Conservation (phyloP, 1,284 basidiomycete genomes). For the Fomitopsis betulina region DNA sequence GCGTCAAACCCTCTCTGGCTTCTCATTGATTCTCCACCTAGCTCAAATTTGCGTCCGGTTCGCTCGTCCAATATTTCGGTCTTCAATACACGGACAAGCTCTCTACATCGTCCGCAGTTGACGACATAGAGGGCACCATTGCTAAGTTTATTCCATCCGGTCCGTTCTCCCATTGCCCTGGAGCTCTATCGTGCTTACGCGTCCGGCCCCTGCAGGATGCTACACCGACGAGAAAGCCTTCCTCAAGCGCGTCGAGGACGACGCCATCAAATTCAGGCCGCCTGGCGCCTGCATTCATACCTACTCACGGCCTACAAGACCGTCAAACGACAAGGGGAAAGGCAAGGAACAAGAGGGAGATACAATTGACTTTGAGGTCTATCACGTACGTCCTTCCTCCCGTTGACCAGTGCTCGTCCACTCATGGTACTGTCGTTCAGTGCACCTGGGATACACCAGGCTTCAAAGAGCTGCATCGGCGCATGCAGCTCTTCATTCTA, state of each 20-base stretch:
- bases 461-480: slow-evolving; percentile 89
- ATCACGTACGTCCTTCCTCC: slow-evolving; percentile 53
- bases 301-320: slow-evolving; percentile 57
- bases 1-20: slow-evolving; percentile 1
- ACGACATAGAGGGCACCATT: slow-evolving; percentile 82
- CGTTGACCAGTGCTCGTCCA: background rate
- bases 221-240: slow-evolving; percentile 66
- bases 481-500: slow-evolving; percentile 93
- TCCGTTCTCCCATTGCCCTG: slow-evolving; percentile 22
- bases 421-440: slow-evolving; percentile 2
- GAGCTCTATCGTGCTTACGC: background rate
- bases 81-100: slow-evolving; percentile 68
- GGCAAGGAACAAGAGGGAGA: slow-evolving; percentile 50
- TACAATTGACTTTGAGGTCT: slow-evolving; percentile 76
- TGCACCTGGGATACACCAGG: slow-evolving; percentile 88
- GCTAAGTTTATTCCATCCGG: slow-evolving; percentile 78
- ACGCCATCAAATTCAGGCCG: slow-evolving; percentile 74
- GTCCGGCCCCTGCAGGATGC: slow-evolving; percentile 32
- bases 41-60: slow-evolving; percentile 87
- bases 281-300: slow-evolving; percentile 72
- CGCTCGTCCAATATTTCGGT: slow-evolving; percentile 73
- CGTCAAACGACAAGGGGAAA: slow-evolving; percentile 34
- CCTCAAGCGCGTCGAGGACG: slow-evolving; percentile 62
- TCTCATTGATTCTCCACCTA: slow-evolving; percentile 22
- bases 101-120: slow-evolving; percentile 70